A percentile compares a stretch with the other conserved stretches of the same genome.
Evolutionary conservation across 2,329 filamentous ascomycete species (phyloP).

Genomic region (Aspergillus tanneri): DNA sequence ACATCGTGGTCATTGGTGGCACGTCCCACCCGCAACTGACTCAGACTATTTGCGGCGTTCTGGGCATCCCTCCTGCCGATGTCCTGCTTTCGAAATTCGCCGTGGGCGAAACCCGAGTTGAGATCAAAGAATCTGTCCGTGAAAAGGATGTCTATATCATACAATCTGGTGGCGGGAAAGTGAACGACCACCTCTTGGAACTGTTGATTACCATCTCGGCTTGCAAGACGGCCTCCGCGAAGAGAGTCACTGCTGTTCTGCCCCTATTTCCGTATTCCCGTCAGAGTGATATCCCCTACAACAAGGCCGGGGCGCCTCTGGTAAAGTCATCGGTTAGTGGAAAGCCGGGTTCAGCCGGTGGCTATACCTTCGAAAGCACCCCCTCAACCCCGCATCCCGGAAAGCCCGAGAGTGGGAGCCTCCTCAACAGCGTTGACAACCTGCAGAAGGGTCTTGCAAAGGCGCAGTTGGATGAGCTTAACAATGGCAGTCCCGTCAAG

Average conservation of each 20-base stretch:
- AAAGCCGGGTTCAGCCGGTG: slow-evolving; percentile 47
- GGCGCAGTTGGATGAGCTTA: slow-evolving; percentile 58
- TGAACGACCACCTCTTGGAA: slow-evolving; percentile 96
- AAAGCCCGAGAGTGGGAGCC: slow-evolving; percentile 63
- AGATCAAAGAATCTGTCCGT: slow-evolving; percentile 93
- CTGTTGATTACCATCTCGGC: slow-evolving; percentile 98
- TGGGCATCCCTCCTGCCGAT: slow-evolving; percentile 81
- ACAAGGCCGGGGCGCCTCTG: slow-evolving; percentile 88
- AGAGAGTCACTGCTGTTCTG: slow-evolving; percentile 87
- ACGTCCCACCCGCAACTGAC: slow-evolving; percentile 88
- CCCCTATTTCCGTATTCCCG: slow-evolving; percentile 96
- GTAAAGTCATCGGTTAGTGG: slow-evolving; percentile 59
- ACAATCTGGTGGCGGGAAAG: slow-evolving; percentile 84
- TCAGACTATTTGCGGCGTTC: slow-evolving; percentile 80
- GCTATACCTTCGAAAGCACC: slow-evolving; percentile 85
- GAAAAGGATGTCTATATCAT: slow-evolving; percentile 99
- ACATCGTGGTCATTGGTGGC: slow-evolving; percentile 89
- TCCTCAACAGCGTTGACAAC: slow-evolving; percentile 66
- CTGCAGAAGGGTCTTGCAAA: slow-evolving; percentile 73
- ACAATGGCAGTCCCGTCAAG: slow-evolving; percentile 43
- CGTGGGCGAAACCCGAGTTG: slow-evolving; percentile 89
- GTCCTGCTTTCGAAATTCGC: slow-evolving; percentile 89
- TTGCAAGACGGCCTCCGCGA: slow-evolving; percentile 91
- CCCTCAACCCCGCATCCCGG: slow-evolving; percentile 80
- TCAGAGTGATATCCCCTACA: slow-evolving; percentile 95